phyloP scores from a whole-genome alignment of 768 basidiomycete genomes.

The Lactifluus piperatus region DNA sequence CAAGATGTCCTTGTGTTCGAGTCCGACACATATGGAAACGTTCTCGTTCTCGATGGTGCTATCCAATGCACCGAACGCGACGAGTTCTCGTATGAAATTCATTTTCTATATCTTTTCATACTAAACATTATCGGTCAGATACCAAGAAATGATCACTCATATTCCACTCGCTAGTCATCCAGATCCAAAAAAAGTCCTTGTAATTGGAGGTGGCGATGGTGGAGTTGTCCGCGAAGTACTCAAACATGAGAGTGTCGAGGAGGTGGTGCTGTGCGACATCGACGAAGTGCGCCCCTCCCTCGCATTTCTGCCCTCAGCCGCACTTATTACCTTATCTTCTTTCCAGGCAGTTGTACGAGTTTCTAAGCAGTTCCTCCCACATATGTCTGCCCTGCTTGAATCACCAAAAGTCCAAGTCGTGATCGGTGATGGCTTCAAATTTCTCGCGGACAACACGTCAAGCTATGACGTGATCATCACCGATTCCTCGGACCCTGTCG shows the following conservation, averaged over 20 bases:
- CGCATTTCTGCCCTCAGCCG: neutral
- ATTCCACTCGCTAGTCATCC: slow-evolving; percentile 94
- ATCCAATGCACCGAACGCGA: slow-evolving; percentile 98
- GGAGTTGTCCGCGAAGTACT: slow-evolving; percentile 96
- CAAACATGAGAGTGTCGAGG: slow-evolving; percentile 84
- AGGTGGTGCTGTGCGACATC: slow-evolving; percentile 95
- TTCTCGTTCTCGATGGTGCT: slow-evolving; percentile 88
- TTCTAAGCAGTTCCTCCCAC: slow-evolving; percentile 86
- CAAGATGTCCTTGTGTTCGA: slow-evolving; percentile 98
- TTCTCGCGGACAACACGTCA: slow-evolving; percentile 77
- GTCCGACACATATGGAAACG: slow-evolving; percentile 95
- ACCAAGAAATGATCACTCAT: slow-evolving; percentile 99
- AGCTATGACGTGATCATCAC: slow-evolving; percentile 98
- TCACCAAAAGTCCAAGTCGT: slow-evolving; percentile 76
- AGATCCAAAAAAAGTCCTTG: slow-evolving; percentile 90
- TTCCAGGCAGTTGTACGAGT: slow-evolving; percentile 85
- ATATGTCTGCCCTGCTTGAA: slow-evolving; percentile 80
- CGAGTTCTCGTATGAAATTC: slow-evolving; percentile 81
- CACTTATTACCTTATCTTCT: neutral
- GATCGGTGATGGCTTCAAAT: slow-evolving; percentile 96
- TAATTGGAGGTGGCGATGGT: slow-evolving; percentile 97
- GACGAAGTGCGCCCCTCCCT: slow-evolving; percentile 57
- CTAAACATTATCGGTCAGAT: slow-evolving; percentile 42
- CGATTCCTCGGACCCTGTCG: slow-evolving; percentile 96
- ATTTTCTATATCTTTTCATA: neutral